phyloP scores from a whole-genome alignment of 345 rosid species.

The Euphorbia lathyris region DNA sequence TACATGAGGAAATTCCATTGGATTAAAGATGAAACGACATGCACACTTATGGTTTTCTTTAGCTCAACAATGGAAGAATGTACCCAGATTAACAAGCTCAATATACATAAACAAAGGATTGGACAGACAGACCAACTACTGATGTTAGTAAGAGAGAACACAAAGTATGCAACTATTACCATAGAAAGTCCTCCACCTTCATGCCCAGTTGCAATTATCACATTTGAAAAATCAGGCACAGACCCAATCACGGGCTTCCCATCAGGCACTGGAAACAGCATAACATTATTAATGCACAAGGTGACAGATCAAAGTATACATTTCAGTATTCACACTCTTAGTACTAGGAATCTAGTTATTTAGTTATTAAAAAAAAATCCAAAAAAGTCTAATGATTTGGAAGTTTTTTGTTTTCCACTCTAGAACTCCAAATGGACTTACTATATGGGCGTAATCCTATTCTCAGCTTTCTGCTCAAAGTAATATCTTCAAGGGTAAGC shows the following conservation, averaged over 20 bases:
- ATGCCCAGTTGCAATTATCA: slow-evolving; percentile 84
- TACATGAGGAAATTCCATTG: not conserved
- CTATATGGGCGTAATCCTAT: slow-evolving; percentile 94
- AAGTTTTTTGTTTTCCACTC: not conserved
- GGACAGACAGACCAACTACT: not conserved
- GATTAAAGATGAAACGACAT: not conserved
- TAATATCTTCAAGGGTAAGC: slow-evolving; percentile 39
- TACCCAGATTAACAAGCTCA: not conserved
- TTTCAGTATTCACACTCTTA: not conserved
- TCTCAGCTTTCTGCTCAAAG: slow-evolving; percentile 64
- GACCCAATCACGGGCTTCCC: slow-evolving; percentile 82
- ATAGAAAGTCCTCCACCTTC: slow-evolving; percentile 89
- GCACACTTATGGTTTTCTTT: not conserved
- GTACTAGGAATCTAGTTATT: not conserved
- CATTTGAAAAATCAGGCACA: slow-evolving; percentile 63
- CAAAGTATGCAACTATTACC: slow-evolving; percentile 43
- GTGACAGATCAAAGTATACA: not conserved
- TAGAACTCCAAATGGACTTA: slow-evolving; percentile 36
- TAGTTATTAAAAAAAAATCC: not conserved
- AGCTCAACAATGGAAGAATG: not conserved
- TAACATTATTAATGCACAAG: slow-evolving; percentile 8
- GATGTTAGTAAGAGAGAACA: not conserved
- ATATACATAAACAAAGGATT: not conserved
- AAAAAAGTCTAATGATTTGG: not conserved
- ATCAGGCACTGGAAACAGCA: slow-evolving; percentile 66